Conservation (phyloP, 768 basidiomycete species). For the Podaxis pistillaris region DNA sequence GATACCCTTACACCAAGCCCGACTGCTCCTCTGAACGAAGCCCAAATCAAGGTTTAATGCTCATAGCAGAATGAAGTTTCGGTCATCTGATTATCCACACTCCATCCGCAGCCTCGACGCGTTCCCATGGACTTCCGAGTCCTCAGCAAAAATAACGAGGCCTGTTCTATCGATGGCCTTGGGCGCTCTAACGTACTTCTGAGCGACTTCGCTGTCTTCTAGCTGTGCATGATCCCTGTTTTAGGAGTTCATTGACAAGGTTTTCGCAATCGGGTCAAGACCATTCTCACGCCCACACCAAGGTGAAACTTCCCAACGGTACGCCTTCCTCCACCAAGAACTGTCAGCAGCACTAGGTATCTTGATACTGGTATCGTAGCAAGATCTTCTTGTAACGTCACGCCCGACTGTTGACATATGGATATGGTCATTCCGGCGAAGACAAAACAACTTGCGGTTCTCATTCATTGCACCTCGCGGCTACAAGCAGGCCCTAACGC, state of each 20-base stretch:
- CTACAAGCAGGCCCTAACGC: not conserved
- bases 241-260: not conserved
- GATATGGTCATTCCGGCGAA: not conserved
- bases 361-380: not conserved
- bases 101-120: slow-evolving; percentile 10
- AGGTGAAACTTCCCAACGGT: not conserved
- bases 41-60: not conserved
- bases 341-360: not conserved
- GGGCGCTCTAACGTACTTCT: not conserved
- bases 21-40: not conserved
- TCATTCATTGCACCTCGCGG: not conserved
- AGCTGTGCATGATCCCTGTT: not conserved
- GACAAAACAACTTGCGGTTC: not conserved
- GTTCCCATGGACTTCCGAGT: slow-evolving; percentile 7
- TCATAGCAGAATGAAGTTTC: not conserved
- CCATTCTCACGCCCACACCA: slow-evolving; percentile 15
- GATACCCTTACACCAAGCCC: not conserved
- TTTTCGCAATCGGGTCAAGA: not conserved
- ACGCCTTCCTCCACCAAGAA: not conserved
- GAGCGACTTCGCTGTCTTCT: not conserved
- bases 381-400: slow-evolving; percentile 1
- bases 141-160: slow-evolving; percentile 1
- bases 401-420: not conserved
- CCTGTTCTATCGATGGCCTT: slow-evolving; percentile 12
- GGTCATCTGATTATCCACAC: slow-evolving; percentile 8